Evolutionary conservation across 768 basidiomycete genomes (phyloP).

Genomic region (Lactarius hatsudake): DNA sequence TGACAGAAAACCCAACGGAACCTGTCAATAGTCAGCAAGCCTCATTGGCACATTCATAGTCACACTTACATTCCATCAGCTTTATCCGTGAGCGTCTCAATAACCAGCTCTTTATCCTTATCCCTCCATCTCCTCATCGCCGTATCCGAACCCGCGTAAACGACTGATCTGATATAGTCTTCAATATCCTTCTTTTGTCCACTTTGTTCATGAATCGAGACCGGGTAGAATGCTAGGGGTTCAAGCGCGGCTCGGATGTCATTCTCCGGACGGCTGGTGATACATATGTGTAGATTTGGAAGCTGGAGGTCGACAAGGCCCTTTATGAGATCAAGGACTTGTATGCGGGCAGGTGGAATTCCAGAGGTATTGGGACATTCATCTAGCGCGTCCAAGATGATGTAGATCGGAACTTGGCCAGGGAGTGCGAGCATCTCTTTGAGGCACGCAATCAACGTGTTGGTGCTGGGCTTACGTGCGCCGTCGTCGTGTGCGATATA

Average conservation of each 20-base stretch:
- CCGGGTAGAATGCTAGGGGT: not conserved
- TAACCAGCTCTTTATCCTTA: not conserved
- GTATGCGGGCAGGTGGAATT: not conserved
- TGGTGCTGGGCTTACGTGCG: not conserved
- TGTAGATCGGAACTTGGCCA: not conserved
- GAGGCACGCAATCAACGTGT: not conserved
- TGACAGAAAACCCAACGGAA: not conserved
- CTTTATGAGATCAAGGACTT: not conserved
- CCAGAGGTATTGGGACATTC: constrained; percentile 1
- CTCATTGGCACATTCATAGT: too few relatives aligned
- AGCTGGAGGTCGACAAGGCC: not conserved
- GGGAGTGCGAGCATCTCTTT: not conserved
- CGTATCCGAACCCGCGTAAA: not conserved
- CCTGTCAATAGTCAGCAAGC: not conserved
- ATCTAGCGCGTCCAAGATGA: constrained; percentile 4
- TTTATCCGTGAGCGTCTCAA: not conserved
- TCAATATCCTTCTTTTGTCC: not conserved
- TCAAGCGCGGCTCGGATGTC: not conserved
- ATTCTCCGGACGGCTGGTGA: not conserved
- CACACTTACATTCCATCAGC: not conserved
- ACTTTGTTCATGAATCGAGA: not conserved
- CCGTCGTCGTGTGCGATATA: not conserved
- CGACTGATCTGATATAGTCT: not conserved
- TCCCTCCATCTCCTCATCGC: constrained; percentile 1
- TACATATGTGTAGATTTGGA: not conserved